Evolutionary conservation across 139 green algal species (phyloP).

Genomic region (Chloropicon primus): DNA sequence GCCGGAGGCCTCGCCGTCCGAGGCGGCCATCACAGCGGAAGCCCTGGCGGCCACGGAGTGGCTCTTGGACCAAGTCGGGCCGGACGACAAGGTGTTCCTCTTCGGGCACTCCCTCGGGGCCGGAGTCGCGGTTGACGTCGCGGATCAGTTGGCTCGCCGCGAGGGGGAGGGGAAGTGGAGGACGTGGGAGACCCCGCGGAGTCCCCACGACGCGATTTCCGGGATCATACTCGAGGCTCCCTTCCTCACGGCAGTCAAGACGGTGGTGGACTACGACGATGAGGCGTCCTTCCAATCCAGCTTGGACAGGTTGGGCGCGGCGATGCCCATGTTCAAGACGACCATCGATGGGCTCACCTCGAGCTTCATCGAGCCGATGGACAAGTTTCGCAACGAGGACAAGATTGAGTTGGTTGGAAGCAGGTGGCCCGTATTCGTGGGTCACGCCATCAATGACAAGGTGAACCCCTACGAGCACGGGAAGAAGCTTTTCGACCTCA

Average conservation of each 20-base stretch:
- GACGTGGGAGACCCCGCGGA: no score
- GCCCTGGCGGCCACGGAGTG: not conserved
- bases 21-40: not conserved
- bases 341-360: not conserved
- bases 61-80: not conserved
- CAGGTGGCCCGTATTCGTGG: not conserved
- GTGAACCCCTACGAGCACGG: not conserved
- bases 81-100: not conserved
- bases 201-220: not conserved
- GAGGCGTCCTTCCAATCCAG: not conserved
- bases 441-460: not conserved
- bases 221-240: not conserved
- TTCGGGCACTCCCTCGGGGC: not conserved
- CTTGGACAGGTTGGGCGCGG: not conserved
- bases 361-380: not conserved
- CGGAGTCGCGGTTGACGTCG: not conserved
- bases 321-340: not conserved
- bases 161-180: no score
- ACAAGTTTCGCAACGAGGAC: not conserved
- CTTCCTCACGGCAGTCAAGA: not conserved
- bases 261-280: not conserved
- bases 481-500: not conserved
- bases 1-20: not conserved
- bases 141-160: not conserved
- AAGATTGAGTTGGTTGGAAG: not conserved